Conservation (phyloP, 805 yeast species). For the Scheffersomyces lignosus region DNA sequence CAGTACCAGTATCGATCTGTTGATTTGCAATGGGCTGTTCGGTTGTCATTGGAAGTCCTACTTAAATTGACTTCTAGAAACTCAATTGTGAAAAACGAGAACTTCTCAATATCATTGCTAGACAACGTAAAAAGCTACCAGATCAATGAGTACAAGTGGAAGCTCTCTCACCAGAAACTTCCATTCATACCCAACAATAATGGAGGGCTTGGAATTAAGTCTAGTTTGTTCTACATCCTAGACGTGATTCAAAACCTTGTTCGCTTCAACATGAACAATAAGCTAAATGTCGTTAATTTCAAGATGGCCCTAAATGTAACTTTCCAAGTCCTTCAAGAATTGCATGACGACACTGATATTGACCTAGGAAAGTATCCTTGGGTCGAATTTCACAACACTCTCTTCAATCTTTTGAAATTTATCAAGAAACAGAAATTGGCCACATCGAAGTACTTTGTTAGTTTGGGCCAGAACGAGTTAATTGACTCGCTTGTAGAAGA, state of each 20-base stretch:
- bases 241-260: conserved; percentile 30
- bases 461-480: conserved; percentile 7
- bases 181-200: conserved; percentile 32
- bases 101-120: not conserved
- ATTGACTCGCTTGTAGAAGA: conserved; percentile 25
- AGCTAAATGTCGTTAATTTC: conserved; percentile 31
- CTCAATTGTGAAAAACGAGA: not conserved
- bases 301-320: conserved; percentile 26
- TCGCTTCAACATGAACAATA: conserved; percentile 39
- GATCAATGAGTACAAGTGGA: conserved; percentile 41
- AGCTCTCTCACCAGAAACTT: conserved; percentile 39
- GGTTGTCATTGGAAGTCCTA: conserved; percentile 26
- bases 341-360: conserved; percentile 14
- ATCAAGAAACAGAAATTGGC: conserved; percentile 18
- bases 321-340: conserved; percentile 21
- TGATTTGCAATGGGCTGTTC: conserved; percentile 22
- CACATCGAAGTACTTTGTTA: conserved; percentile 14
- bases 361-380: conserved; percentile 30
- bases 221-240: conserved; percentile 32
- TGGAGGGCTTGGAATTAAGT: conserved; percentile 24
- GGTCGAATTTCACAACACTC: conserved; percentile 32
- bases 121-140: conserved; percentile 13
- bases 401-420: conserved; percentile 32
- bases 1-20: conserved; percentile 37
- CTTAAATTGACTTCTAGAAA: conserved; percentile 23